A percentile compares a stretch with the other conserved stretches of the same genome.
Conservation (phyloP, 108 stramenopile genomes). For the Phaeodactylum tricornutum region DNA sequence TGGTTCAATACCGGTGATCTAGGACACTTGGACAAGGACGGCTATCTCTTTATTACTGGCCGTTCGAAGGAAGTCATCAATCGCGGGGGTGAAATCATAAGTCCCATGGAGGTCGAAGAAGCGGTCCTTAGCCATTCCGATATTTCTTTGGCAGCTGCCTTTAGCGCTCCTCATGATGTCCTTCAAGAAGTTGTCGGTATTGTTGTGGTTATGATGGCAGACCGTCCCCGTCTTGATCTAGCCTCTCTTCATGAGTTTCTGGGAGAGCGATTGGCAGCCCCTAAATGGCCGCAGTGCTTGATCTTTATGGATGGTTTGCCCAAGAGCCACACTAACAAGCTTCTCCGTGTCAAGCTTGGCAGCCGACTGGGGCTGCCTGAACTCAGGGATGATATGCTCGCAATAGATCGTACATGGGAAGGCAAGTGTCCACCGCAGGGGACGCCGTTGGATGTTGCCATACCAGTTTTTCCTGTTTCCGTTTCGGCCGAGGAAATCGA, state of each 20-base stretch:
- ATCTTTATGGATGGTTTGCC: constrained; percentile 57
- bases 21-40: constrained; percentile 57
- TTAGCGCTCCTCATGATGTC: constrained; percentile 40
- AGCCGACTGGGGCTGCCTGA: constrained; percentile 32
- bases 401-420: constrained; percentile 41
- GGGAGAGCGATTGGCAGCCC: constrained; percentile 19
- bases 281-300: constrained; percentile 55
- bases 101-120: constrained; percentile 71
- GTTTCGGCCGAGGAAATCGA: constrained; percentile 19
- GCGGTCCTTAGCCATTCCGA: constrained; percentile 30
- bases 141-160: constrained; percentile 29
- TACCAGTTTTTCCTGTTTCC: constrained; percentile 24
- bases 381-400: constrained; percentile 33
- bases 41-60: constrained; percentile 65
- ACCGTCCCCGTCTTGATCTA: constrained; percentile 24
- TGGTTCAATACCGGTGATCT: constrained; percentile 82
- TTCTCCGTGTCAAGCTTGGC: constrained; percentile 42
- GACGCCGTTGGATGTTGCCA: constrained; percentile 32
- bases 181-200: constrained; percentile 64
- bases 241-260: constrained; percentile 32
- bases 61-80: constrained; percentile 81
- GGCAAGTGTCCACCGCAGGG: constrained; percentile 45
- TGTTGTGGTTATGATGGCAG: constrained; percentile 26
- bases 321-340: constrained; percentile 48
- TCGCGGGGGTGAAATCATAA: constrained; percentile 73